Percentiles rank a stretch among this genome's conserved stretches.
Conservation (phyloP, 257 asterid species). For the Dorcoceras hygrometricum region DNA sequence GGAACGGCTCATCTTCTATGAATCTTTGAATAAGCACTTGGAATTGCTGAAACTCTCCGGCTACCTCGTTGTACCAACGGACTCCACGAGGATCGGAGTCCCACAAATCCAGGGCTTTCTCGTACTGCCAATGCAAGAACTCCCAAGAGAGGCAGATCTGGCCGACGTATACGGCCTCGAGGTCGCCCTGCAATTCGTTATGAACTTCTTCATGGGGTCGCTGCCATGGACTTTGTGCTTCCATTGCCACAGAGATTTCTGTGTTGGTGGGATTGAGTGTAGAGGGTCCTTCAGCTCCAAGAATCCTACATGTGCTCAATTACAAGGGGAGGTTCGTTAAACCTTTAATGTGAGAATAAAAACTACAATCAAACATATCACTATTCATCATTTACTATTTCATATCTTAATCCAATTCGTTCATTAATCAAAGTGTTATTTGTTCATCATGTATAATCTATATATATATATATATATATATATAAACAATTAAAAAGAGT, state of each 20-base stretch:
- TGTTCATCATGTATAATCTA: no score
- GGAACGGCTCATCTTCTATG: conserved; percentile 78
- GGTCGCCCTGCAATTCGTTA: conserved; percentile 74
- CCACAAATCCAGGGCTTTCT: conserved; percentile 69
- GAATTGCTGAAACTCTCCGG: conserved; percentile 87
- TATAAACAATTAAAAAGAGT: no score
- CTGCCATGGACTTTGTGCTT: conserved; percentile 55
- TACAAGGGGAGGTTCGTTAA: no score
- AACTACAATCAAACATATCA: no score
- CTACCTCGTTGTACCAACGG: conserved; percentile 68
- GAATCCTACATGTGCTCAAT: conserved; percentile 52
- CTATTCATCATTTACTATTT: no score
- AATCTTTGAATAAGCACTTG: conserved; percentile 89
- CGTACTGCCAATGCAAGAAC: conserved; percentile 80
- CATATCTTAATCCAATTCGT: no score
- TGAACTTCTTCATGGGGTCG: conserved; percentile 73
- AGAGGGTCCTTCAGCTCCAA: conserved; percentile 85
- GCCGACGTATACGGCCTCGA: conserved; percentile 83
- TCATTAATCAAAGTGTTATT: no score
- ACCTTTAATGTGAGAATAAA: no score
- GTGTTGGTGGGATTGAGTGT: conserved; percentile 49
- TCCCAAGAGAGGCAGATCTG: conserved; percentile 98
- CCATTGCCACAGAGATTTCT: conserved; percentile 51
- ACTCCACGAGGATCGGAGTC: conserved; percentile 59
- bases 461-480: no score